Conservation (phyloP, 148 eudicot species). For the Polygonum maritimum region DNA sequence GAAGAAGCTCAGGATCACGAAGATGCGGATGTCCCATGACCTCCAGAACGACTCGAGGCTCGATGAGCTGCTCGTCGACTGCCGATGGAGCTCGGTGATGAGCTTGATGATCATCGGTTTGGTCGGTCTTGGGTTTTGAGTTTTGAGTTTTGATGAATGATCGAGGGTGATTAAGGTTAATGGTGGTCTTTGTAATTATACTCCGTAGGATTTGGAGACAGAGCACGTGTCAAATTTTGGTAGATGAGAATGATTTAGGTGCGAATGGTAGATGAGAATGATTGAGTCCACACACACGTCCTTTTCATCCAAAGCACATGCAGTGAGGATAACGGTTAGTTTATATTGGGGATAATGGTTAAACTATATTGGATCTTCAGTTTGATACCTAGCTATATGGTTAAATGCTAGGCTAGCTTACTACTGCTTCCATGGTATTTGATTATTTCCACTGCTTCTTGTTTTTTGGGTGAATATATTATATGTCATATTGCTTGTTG, state of each 20-base stretch:
- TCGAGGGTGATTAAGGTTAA: too few relatives aligned
- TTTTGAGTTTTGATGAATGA: too few relatives aligned
- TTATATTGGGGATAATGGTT: not conserved
- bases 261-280: conserved; percentile 5
- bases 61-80: not conserved
- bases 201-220: not conserved
- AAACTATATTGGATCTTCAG: not conserved
- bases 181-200: not conserved
- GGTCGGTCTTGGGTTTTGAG: too few relatives aligned
- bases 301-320: not conserved
- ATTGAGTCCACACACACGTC: not conserved
- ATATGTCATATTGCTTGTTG: not conserved
- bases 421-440: too few relatives aligned
- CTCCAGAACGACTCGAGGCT: not conserved
- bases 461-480: too few relatives aligned
- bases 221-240: not conserved
- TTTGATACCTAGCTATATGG: not conserved
- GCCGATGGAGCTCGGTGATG: not conserved
- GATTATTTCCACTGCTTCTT: too few relatives aligned
- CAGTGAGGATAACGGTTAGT: not conserved
- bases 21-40: not conserved
- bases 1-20: conserved; percentile 2
- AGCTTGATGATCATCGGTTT: conserved; percentile 1
- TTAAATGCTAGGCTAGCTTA: not conserved
- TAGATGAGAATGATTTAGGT: not conserved